These are phyloP conservation scores for Crassisporium funariophilum DNA, from an alignment of 768 basidiomycete genomes.

Conservation along the genomic window DNA sequence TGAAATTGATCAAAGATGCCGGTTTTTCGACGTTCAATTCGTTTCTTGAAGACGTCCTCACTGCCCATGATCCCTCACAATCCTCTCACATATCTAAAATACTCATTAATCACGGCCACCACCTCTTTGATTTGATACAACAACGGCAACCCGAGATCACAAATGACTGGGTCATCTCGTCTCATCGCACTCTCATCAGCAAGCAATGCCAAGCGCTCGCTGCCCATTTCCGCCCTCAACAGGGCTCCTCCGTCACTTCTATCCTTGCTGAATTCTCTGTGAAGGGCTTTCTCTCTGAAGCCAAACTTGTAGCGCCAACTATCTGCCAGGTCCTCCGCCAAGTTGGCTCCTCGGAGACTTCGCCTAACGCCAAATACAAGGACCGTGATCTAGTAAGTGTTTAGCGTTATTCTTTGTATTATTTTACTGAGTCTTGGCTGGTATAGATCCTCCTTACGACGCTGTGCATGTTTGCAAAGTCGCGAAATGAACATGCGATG, in stretches of 20 bases:
- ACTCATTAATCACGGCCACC: conserved; percentile 4
- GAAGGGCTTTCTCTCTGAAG: not conserved
- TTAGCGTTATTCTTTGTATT: not conserved
- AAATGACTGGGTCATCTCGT: conserved; percentile 9
- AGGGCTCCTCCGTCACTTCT: not conserved
- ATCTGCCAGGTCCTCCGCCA: conserved; percentile 10
- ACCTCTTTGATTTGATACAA: not conserved
- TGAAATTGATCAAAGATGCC: not conserved
- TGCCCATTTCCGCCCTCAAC: not conserved
- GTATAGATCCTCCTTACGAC: not conserved
- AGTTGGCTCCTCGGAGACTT: not conserved
- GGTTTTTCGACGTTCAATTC: conserved; percentile 5
- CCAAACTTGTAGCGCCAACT: conserved; percentile 8
- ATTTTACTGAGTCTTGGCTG: not conserved
- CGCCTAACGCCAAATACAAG: not conserved
- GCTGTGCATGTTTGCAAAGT: conserved; percentile 15
- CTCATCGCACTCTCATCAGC: conserved; percentile 3
- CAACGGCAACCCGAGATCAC: conserved; percentile 3
- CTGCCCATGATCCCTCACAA: conserved; percentile 5
- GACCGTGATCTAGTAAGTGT: conserved; percentile 9
- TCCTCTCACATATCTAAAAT: conserved; percentile 12
- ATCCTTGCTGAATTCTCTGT: conserved; percentile 12
- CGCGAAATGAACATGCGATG: conserved; percentile 15
- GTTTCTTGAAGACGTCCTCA: conserved; percentile 5
- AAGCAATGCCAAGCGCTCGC: conserved; percentile 4